phyloP scores from a whole-genome alignment of 2,329 filamentous ascomycete genomes.

The Colletotrichum eremochloae region DNA sequence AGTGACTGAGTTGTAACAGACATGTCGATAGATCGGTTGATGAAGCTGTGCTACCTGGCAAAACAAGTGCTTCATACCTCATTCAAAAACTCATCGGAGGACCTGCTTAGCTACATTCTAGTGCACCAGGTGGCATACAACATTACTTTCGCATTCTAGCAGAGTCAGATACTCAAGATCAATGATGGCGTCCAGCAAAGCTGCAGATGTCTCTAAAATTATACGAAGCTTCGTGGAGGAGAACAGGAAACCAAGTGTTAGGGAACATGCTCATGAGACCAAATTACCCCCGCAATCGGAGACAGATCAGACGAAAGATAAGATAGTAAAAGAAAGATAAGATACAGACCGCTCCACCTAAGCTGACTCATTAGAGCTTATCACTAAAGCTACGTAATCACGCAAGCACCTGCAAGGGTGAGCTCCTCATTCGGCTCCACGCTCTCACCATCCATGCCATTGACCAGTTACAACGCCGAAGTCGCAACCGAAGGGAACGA shows the following conservation, averaged over 20 bases:
- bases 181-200: too few species aligned
- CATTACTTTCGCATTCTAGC: too few species aligned
- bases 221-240: too few species aligned
- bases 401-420: conserved; percentile 26
- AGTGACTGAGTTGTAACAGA: background rate
- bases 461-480: conserved; percentile 38
- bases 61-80: background rate
- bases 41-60: background rate
- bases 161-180: too few species aligned
- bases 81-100: background rate
- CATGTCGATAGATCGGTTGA: background rate
- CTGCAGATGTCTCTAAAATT: background rate
- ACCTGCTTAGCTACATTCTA: background rate
- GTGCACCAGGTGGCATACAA: background rate
- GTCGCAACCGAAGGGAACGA: conserved; percentile 35
- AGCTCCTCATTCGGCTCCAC: conserved; percentile 41
- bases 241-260: too few species aligned
- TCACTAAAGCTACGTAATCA: conserved; percentile 38
- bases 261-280: background rate
- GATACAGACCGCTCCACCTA: too few species aligned
- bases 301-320: background rate
- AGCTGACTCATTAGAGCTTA: conserved; percentile 22
- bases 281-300: background rate
- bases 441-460: conserved; percentile 40
- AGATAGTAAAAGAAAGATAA: background rate